Percentiles rank a stretch among this genome's conserved stretches.
Evolutionary conservation across 2,329 filamentous ascomycete genomes (phyloP).

Genomic region (Epichloe amarillans): DNA sequence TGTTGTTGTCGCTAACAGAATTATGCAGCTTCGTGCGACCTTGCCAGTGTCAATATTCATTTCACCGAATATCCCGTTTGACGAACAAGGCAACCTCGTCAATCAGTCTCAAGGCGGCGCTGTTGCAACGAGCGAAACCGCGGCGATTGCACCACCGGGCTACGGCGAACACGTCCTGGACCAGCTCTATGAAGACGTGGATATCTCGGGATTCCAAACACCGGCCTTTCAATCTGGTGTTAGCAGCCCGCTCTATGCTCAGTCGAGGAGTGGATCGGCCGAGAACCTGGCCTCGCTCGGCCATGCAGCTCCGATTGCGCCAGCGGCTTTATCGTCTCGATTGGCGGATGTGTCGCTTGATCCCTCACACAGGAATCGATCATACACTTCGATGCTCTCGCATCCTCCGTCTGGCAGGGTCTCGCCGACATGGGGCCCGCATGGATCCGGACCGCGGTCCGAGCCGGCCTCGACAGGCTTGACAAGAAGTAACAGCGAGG

Average conservation of each 20-base stretch:
- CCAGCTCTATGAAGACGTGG: constrained; percentile 78
- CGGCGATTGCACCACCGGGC: constrained; percentile 69
- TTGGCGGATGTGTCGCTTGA: constrained; percentile 57
- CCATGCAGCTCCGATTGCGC: constrained; percentile 21
- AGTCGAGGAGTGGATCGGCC: constrained; percentile 60
- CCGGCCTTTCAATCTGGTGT: constrained; percentile 58
- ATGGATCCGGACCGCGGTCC: constrained; percentile 24
- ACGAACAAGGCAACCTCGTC: constrained; percentile 72
- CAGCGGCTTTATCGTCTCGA: constrained; percentile 46
- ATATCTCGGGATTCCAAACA: constrained; percentile 68
- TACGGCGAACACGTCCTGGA: constrained; percentile 88
- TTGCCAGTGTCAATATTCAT: constrained; percentile 90
- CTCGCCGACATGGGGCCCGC: constrained; percentile 26
- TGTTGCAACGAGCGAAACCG: constrained; percentile 36
- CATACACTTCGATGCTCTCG: constrained; percentile 31
- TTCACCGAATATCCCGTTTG: constrained; percentile 80
- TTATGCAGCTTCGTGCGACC: constrained; percentile 61
- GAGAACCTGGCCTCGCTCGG: constrained; percentile 58
- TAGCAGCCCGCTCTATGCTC: constrained; percentile 64
- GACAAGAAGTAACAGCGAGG: constrained; percentile 41
- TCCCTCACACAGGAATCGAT: constrained; percentile 30
- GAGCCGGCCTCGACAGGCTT: constrained; percentile 31
- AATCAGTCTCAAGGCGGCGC: constrained; percentile 40
- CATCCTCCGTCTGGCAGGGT: constrained; percentile 29
- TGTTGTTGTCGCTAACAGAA: neutral